Evolutionary conservation across 2,329 filamentous ascomycete species (phyloP), one percentile per base, ranked within the genome.

Genomic region (Aspergillus sp.): DNA sequence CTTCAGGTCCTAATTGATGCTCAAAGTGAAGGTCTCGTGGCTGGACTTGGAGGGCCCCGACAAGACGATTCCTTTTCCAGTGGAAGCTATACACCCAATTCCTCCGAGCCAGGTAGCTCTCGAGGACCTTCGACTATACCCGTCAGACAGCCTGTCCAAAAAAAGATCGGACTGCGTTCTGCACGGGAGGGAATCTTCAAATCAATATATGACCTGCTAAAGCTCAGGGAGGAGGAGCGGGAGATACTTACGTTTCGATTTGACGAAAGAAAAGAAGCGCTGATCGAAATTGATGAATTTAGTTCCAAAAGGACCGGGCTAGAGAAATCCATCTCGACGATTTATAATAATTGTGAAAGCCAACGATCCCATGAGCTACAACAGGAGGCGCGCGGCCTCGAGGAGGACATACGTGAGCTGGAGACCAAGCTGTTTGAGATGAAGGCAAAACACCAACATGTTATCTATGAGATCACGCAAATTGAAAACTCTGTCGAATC

Each of bases 1-100:
- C 68, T 83, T 7, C 80, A 83, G 58, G 68, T 69, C 44, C 65
- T 82, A 8, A 74, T 83, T 19, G 79, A 83, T 60, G 77, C 77
- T 7, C 80, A 83, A 59, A 76, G 77, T 29, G 77, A 81, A 52
- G 78, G 75, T 12, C 65, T 83, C 28, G 65, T 75, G 33, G 70
- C 72, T 37, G 75, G 73, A 4, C 59, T 78, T 4, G 62, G 65
- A 9, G 63, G 61, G 9, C 60, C 66, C 27, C 54, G 59, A 5
- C 39, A 49, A 28, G 71, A 78, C 48, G 72, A 75, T 45, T 57
- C 33, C 13, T 38, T 41, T 2, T 77, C 76, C 2, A 74, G 70
- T 30, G 71, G 71, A 33, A 79, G 72, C 49, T 57, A 57, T 40
- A 67, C 61, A 7, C 57, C 62, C 19, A 59, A 54, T 5, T 44